phyloP scores from a whole-genome alignment of 2,329 filamentous ascomycete genomes.

The Coniochaeta prunicola region DNA sequence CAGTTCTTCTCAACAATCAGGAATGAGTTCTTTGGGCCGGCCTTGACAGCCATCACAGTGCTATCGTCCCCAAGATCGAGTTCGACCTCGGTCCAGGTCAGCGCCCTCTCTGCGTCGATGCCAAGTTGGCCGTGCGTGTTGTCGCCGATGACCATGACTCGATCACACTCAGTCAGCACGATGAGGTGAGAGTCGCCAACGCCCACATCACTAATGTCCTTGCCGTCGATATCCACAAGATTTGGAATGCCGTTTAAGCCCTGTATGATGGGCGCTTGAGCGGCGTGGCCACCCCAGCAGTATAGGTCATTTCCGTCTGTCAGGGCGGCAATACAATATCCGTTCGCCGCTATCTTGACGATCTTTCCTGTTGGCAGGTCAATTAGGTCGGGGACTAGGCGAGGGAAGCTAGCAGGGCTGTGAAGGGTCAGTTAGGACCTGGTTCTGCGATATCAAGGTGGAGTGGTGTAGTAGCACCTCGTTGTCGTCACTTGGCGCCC shows the following conservation, averaged over 20 bases:
- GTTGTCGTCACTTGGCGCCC: conserved; percentile 37
- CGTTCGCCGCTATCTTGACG: conserved; percentile 45
- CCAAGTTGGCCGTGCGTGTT: conserved; percentile 56
- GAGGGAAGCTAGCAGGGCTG: conserved; percentile 39
- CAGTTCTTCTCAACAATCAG: conserved; percentile 24
- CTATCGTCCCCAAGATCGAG: conserved; percentile 19
- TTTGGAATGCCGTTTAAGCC: conserved; percentile 23
- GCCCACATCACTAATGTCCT: conserved; percentile 49
- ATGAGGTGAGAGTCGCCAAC: conserved; percentile 54
- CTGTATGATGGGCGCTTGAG: conserved; percentile 11
- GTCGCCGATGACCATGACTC: conserved; percentile 47
- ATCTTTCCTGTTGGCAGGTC: conserved; percentile 45
- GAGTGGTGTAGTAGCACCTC: conserved; percentile 19
- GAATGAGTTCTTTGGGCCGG: conserved; percentile 43
- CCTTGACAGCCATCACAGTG: conserved; percentile 33
- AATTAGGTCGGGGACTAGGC: conserved; percentile 38
- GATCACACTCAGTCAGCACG: conserved; percentile 39
- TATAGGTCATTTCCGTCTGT: conserved; percentile 53
- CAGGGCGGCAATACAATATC: conserved; percentile 50
- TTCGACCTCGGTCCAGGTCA: conserved; percentile 28
- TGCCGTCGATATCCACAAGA: conserved; percentile 36
- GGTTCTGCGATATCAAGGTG: not conserved
- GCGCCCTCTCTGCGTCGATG: conserved; percentile 17
- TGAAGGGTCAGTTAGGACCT: not conserved
- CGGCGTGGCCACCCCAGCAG: conserved; percentile 43